phyloP scores from a whole-genome alignment of 2,329 filamentous ascomycete species.

The Coleophoma cylindrospora region DNA sequence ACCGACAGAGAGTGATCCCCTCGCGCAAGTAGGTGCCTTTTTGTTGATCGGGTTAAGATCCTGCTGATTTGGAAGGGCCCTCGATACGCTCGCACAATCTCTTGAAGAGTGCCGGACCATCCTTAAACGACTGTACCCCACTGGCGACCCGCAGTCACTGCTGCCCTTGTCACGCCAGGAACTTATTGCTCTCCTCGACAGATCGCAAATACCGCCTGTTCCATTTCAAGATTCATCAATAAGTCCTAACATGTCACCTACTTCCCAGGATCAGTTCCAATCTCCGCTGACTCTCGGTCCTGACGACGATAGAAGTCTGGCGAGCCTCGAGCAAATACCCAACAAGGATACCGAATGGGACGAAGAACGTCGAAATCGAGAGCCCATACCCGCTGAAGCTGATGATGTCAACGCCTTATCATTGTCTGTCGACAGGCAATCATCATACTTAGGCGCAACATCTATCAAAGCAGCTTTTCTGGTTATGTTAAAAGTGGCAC shows the following conservation, averaged over 20 bases:
- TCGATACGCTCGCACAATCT: constrained; percentile 59
- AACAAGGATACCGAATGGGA: constrained; percentile 61
- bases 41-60: too few relatives aligned
- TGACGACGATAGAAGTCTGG: constrained; percentile 38
- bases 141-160: constrained; percentile 45
- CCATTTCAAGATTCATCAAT: constrained; percentile 43
- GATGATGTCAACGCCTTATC: constrained; percentile 70
- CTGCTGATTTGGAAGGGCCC: constrained; percentile 33
- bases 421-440: constrained; percentile 48
- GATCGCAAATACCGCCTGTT: constrained; percentile 22
- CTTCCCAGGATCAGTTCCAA: constrained; percentile 38
- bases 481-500: constrained; percentile 55
- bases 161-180: constrained; percentile 53
- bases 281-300: constrained; percentile 44
- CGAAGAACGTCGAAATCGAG: constrained; percentile 51
- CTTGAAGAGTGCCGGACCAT: constrained; percentile 62
- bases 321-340: constrained; percentile 64
- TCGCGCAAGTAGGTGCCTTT: constrained; percentile 61
- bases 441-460: constrained; percentile 67
- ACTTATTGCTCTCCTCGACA: constrained; percentile 51
- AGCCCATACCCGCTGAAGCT: constrained; percentile 56
- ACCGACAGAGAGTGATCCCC: constrained; percentile 69
- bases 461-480: constrained; percentile 71
- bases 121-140: constrained; percentile 57
- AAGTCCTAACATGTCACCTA: constrained; percentile 46